Conservation (phyloP, 1,284 basidiomycete genomes). For the Tetrapyrgos nigripes region DNA sequence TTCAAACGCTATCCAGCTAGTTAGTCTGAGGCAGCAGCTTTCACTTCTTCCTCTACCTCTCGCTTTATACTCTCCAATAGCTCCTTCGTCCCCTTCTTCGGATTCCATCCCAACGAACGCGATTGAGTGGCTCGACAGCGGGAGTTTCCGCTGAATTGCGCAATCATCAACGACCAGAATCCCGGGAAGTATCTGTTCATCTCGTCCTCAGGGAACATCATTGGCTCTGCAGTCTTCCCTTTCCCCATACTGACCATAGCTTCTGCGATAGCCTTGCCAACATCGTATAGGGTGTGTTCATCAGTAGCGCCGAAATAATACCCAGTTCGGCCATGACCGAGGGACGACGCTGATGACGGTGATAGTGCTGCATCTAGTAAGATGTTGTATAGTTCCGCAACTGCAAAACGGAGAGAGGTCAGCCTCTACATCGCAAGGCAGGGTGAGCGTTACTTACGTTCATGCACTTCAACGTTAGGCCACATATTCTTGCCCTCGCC, state of each 20-base stretch:
- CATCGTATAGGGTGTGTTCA: conserved; percentile 37
- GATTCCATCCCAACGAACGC: conserved; percentile 48
- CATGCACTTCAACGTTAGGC: conserved; percentile 41
- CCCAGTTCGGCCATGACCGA: conserved; percentile 30
- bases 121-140: conserved; percentile 17
- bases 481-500: conserved; percentile 32
- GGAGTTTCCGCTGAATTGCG: conserved; percentile 34
- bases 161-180: conserved; percentile 30
- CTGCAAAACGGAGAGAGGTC: conserved; percentile 28
- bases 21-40: too few relatives aligned
- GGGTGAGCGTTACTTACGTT: conserved; percentile 19
- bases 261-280: conserved; percentile 35
- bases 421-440: too few relatives aligned
- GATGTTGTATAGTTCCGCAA: conserved; percentile 47
- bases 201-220: conserved; percentile 48
- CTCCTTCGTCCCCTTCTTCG: conserved; percentile 45
- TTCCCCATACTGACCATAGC: conserved; percentile 42
- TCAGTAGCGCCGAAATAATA: conserved; percentile 41
- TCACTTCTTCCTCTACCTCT: conserved; percentile 43
- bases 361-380: conserved; percentile 37
- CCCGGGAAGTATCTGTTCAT: conserved; percentile 39
- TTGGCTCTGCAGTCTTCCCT: conserved; percentile 43
- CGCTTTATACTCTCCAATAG: conserved; percentile 46
- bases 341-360: conserved; percentile 2
- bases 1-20: too few relatives aligned